A percentile compares a stretch with the other conserved stretches of the same genome.
Conservation (phyloP, 768 basidiomycete species). For the Pisolithus orientalis region DNA sequence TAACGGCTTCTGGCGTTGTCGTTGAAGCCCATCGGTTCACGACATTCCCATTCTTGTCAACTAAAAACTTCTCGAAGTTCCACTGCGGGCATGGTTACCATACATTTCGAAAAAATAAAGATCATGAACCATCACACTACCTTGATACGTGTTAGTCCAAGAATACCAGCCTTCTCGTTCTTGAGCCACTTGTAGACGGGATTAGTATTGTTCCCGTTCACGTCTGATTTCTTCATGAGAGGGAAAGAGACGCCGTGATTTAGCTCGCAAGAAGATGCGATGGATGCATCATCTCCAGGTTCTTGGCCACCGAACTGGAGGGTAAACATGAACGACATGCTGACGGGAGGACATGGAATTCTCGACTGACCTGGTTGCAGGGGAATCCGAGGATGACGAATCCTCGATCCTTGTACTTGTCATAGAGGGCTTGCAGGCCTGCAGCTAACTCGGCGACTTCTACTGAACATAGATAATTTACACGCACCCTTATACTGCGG, state of each 20-base stretch:
- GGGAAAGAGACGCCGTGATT: slow-evolving; percentile 92
- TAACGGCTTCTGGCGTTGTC: slow-evolving; percentile 62
- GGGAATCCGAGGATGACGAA: slow-evolving; percentile 87
- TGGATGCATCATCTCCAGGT: slow-evolving; percentile 71
- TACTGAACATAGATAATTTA: neutral
- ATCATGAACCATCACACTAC: slow-evolving; percentile 29
- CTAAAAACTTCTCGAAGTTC: slow-evolving; percentile 90
- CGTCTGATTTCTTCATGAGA: slow-evolving; percentile 88
- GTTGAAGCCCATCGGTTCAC: slow-evolving; percentile 73
- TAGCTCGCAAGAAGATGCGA: slow-evolving; percentile 65
- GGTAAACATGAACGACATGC: neutral
- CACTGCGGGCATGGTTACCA: slow-evolving; percentile 39
- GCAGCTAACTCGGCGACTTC: slow-evolving; percentile 1
- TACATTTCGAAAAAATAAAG: neutral
- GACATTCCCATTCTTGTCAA: slow-evolving; percentile 72
- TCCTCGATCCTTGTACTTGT: slow-evolving; percentile 73
- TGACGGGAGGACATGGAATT: neutral
- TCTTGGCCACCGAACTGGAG: slow-evolving; percentile 79
- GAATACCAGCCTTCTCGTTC: slow-evolving; percentile 63
- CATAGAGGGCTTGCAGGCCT: slow-evolving; percentile 76
- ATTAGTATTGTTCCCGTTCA: slow-evolving; percentile 83
- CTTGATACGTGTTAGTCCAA: slow-evolving; percentile 73
- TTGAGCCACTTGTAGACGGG: slow-evolving; percentile 85
- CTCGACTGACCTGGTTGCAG: slow-evolving; percentile 64
- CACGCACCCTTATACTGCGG: slow-evolving; percentile 66